phyloP scores from a whole-genome alignment of 768 basidiomycete species.

The Scleroderma citrinum region DNA sequence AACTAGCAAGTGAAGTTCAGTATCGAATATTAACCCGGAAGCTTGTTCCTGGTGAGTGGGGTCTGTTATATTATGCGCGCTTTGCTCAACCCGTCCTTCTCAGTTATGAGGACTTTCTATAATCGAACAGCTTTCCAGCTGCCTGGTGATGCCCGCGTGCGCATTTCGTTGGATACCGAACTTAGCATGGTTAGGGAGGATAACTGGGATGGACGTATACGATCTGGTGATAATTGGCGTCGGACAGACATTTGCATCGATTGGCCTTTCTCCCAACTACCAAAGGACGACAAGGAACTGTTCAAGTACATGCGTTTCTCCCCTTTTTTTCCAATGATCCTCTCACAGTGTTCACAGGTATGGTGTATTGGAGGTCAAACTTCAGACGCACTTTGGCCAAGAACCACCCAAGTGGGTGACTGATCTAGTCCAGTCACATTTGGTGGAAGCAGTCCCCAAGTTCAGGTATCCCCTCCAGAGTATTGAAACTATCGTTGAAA shows the following conservation, averaged over 20 bases:
- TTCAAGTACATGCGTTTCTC: slow-evolving; percentile 60
- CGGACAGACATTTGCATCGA: slow-evolving; percentile 92
- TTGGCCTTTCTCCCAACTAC: slow-evolving; percentile 76
- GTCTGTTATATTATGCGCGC: neutral
- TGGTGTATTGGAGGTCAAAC: slow-evolving; percentile 94
- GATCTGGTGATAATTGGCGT: slow-evolving; percentile 90
- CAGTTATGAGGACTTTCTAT: slow-evolving; percentile 96
- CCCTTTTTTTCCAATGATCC: neutral
- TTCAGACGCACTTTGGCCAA: slow-evolving; percentile 94
- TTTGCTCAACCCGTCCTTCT: slow-evolving; percentile 1
- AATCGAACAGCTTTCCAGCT: slow-evolving; percentile 99
- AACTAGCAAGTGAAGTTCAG: slow-evolving; percentile 95
- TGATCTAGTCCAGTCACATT: slow-evolving; percentile 90
- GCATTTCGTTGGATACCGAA: slow-evolving; percentile 97
- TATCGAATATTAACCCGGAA: slow-evolving; percentile 81
- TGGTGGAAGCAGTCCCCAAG: slow-evolving; percentile 97
- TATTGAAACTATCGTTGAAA: slow-evolving; percentile 1
- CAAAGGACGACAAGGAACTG: slow-evolving; percentile 75
- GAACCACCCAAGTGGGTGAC: slow-evolving; percentile 95
- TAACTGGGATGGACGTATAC: slow-evolving; percentile 80
- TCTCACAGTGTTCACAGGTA: slow-evolving; percentile 40
- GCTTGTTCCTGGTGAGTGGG: slow-evolving; percentile 67
- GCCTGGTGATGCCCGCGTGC: slow-evolving; percentile 96
- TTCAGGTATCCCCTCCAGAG: slow-evolving; percentile 57
- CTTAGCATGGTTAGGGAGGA: slow-evolving; percentile 93